Base-by-base conservation (phyloP, 345 rosid genomes). In the Pelargonium nanum region DNA sequence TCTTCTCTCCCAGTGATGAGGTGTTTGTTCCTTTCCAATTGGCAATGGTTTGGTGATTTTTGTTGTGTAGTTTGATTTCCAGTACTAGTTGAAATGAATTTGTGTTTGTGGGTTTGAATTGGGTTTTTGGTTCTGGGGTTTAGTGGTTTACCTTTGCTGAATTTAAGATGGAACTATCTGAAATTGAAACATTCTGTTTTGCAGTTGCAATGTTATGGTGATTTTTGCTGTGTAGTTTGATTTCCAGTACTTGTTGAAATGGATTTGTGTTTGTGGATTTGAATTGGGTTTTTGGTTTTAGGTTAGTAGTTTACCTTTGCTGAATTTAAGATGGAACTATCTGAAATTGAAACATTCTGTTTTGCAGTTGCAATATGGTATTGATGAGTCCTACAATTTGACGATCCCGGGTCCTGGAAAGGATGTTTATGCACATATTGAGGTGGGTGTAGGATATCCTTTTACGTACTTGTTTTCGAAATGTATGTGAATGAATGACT, bases 321-420 rank as follows among this genome's bases (percentile, higher is more conserved):
- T 45, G 52, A 4, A 45, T 45, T 17, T 13, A 51, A 51, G 17
- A 51, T 26, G 6, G 17, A 44, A 9, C 28, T 23, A 53, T 20
- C 26, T 19, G 22, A 25, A 4, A 4, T 10, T 19, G 24, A 48
- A 20, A 10, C 4, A 53, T 19, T 1, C 21, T 58, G 22, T 50
- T 68, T 55, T 73, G 71, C 82, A 87, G 95, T 74, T 84, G 63
- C 81, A 84, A 55, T 79, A 77, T 53, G 88, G 88, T 26, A 56
- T 53, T 26, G 85, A 84, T 53, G 95, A 87, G 64, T 84, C 90
- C 19, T 84, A 87, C 79, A 84, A 67, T 64, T 67, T 87, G 56
- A 60, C 62, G 52, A 76, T 87, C 54, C 78, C 90, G 59, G 75
- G 81, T 26, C 70, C 56, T 24, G 69, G 64, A 24, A 76, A 75